Base-by-base conservation (phyloP, 108 stramenopile genomes). In the Skeletonema costatum region DNA sequence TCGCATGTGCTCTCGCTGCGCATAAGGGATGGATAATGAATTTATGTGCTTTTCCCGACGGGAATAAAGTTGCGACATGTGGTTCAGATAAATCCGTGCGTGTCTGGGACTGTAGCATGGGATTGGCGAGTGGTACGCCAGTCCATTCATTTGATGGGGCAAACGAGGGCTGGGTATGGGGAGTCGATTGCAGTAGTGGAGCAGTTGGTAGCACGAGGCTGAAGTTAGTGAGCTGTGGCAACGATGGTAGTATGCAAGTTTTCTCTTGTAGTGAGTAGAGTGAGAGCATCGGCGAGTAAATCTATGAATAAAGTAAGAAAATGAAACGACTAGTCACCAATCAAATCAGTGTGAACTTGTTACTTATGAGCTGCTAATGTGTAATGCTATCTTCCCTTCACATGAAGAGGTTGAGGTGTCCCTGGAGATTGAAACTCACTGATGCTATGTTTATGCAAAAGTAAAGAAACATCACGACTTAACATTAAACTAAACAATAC, bases 41-140 rank as follows among this genome's bases (percentile, higher is more conserved):
- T 66, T 17, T 83, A 32, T 64, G 67, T 31, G 44, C 82, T 14
- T 75, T 83, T 48, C 78, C 78, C 0, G 82, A 83, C 53, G 82
- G 77, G 32, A 79, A 56, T 31, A 51, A 73, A 29, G 48, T 83
- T 9, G 72, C 64, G 2, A 68, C 82, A 1, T 79, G 77, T 69
- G 82, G 82, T 25, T 79, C 82, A 9, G 82, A 83, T 68, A 44
- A 77, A 64, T 64, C 67, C 3, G 82, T 83, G 4, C 64, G 64
- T 32, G 78, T 83, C 13, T 83, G 82, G 82, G 82, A 83, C 70
- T 79, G 77, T 70, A 73, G 82, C 0, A 79, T 64, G 77, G 81
- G 81, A 56, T 76, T 82, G 21, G 70, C 70, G 14, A 76, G 81
- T 66, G 72, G 75, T 66, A 81, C 67, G 12, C 74, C 80, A 2